Base-by-base conservation (phyloP, 331 rosid genomes). In the Erythrophleum ivorense region DNA sequence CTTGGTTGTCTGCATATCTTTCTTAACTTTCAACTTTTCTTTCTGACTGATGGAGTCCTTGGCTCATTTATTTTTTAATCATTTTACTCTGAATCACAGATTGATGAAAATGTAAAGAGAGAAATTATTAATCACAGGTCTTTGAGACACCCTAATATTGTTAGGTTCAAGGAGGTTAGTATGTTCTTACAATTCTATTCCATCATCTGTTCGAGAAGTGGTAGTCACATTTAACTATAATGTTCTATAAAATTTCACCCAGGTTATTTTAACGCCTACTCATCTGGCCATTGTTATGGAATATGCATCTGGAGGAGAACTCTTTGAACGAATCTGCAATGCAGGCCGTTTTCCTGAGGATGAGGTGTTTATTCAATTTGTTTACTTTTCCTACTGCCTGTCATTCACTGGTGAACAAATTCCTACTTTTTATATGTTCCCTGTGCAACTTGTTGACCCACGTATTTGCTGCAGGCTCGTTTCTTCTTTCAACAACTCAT, bases 201-300 rank as follows among this genome's bases (percentile, higher is more conserved):
- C 36, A 48, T 71, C 33, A 40, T 41, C 48, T 60, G n/a, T 66
- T 62, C 13, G 71, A 13, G 19, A 71, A 43, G 50, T 53, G 65
- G 45, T n/a, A 57, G 38, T 62, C 73, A 15, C 19, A 59, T 57
- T 59, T 60, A 18, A 48, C 33, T 77, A 59, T 64, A 64, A 63
- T 52, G 63, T 54, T 59, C 0, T 40, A 29, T 55, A 7, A 55
- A 70, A 71, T 79, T 76, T 72, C 33, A 8, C 24, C 38, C 77
- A 94, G 97, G 88, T 95, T 54, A 93, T 91, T 85, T 87, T 95
- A 78, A 95, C 98, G 50, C 97, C 98, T 58, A 91, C 98, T 43
- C 98, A 95, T 88, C 84, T 95, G 83, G 98, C 98, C 43, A 95
- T 93, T 88, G 95, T 91, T 57, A 93, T 95, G 98, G 97, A 95